Evolutionary conservation across 768 basidiomycete genomes (phyloP).

Genomic region (Phanerodontia chrysosporium): DNA sequence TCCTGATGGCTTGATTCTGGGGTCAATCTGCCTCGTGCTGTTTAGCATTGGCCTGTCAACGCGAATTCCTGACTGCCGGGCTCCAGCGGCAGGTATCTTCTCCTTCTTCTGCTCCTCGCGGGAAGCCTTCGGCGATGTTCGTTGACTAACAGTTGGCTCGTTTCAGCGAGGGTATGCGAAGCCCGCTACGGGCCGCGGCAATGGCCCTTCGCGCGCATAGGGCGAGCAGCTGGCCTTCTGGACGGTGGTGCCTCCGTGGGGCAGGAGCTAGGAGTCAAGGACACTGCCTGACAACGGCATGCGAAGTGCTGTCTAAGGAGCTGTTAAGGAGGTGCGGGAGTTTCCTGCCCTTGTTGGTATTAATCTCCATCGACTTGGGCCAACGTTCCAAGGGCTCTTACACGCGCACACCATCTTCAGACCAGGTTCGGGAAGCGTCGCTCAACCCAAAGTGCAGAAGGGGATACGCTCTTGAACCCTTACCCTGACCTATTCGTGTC

Average conservation of each 20-base stretch:
- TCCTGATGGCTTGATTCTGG: constrained; percentile 9
- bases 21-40: constrained; percentile 4
- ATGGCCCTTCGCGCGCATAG: background rate
- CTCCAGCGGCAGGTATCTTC: background rate
- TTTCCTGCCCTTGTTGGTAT: background rate
- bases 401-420: background rate
- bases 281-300: background rate
- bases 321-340: constrained; percentile 1
- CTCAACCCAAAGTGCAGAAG: background rate
- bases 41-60: constrained; percentile 11
- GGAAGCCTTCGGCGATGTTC: background rate
- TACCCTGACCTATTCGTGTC: background rate
- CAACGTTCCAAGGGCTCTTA: background rate
- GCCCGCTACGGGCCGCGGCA: background rate
- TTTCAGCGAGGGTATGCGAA: background rate
- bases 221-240: background rate
- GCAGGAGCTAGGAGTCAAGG: background rate
- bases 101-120: background rate
- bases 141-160: background rate
- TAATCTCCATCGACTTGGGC: background rate
- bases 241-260: background rate
- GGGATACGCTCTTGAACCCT: background rate
- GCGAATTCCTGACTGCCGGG: background rate
- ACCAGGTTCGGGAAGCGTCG: background rate
- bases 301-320: background rate